phyloP scores from a whole-genome alignment of 2,329 filamentous ascomycete genomes.

The Cytospora paraplurivora region DNA sequence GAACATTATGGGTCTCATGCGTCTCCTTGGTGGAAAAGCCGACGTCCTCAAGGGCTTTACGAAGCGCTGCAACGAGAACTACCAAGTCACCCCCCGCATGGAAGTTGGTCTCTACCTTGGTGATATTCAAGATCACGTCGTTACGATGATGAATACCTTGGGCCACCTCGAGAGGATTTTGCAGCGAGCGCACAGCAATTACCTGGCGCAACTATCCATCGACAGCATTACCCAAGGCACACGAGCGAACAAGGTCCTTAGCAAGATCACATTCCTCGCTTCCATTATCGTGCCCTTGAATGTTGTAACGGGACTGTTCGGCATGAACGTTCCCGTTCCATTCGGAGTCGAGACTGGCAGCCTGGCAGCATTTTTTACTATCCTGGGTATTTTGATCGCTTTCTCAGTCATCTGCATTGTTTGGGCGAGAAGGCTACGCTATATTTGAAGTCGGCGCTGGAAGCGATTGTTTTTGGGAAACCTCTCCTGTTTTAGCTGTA shows the following conservation, averaged over 20 bases:
- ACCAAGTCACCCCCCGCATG: constrained; percentile 90
- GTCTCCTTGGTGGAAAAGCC: constrained; percentile 93
- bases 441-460: constrained; percentile 42
- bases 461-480: constrained; percentile 2
- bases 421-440: constrained; percentile 48
- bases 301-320: constrained; percentile 82
- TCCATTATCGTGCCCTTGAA: constrained; percentile 97
- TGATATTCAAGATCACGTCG: constrained; percentile 98
- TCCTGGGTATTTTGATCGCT: constrained; percentile 54
- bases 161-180: constrained; percentile 98
- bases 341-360: constrained; percentile 54
- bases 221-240: constrained; percentile 89
- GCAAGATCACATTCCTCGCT: constrained; percentile 92
- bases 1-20: constrained; percentile 90
- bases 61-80: constrained; percentile 98
- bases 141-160: constrained; percentile 98
- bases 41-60: constrained; percentile 97
- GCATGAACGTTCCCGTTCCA: constrained; percentile 83
- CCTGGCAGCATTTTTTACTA: constrained; percentile 58
- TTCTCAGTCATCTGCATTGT: constrained; percentile 52
- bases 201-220: constrained; percentile 90
- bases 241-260: constrained; percentile 82
- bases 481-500: not conserved
- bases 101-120: constrained; percentile 96
- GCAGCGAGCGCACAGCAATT: constrained; percentile 90